Conservation (phyloP, 495 filamentous ascomycete species). For the Glarea lozoyensis region DNA sequence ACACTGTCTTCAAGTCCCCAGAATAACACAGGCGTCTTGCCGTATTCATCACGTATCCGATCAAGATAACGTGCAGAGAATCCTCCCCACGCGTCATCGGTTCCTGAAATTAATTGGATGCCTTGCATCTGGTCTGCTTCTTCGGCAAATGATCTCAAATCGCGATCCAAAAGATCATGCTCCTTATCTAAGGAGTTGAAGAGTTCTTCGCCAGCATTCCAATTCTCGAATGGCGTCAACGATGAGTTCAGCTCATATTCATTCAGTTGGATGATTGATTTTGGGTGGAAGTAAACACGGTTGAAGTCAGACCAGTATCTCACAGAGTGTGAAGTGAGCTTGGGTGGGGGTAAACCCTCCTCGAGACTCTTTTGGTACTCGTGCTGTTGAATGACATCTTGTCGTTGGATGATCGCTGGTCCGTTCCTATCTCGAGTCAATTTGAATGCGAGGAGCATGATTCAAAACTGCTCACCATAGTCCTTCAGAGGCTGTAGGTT, state of each 20-base stretch:
- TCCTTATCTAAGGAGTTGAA: conserved; percentile 77
- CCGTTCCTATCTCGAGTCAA: conserved; percentile 49
- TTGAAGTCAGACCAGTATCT: conserved; percentile 96
- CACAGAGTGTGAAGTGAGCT: conserved; percentile 58
- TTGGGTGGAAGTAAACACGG: conserved; percentile 83
- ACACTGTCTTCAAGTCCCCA: conserved; percentile 69
- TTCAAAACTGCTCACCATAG: conserved; percentile 44
- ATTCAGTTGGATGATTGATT: conserved; percentile 78
- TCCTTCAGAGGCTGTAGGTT: conserved; percentile 36
- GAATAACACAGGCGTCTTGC: conserved; percentile 75
- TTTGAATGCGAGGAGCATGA: not conserved
- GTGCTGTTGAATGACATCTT: conserved; percentile 55
- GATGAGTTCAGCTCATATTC: conserved; percentile 74
- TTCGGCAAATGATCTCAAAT: conserved; percentile 78
- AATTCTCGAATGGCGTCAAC: conserved; percentile 76
- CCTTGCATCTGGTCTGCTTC: conserved; percentile 91
- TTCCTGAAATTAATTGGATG: conserved; percentile 66
- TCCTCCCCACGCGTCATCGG: conserved; percentile 91
- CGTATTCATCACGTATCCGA: conserved; percentile 77
- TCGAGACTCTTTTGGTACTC: conserved; percentile 75
- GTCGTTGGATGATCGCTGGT: conserved; percentile 54
- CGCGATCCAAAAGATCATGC: conserved; percentile 78
- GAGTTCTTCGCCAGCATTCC: conserved; percentile 70
- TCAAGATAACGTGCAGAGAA: conserved; percentile 77
- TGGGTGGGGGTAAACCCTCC: conserved; percentile 48